A percentile compares a stretch with the other conserved stretches of the same genome.
Evolutionary conservation across 768 basidiomycete genomes (phyloP).

Genomic region (Tephrocybe rancida): DNA sequence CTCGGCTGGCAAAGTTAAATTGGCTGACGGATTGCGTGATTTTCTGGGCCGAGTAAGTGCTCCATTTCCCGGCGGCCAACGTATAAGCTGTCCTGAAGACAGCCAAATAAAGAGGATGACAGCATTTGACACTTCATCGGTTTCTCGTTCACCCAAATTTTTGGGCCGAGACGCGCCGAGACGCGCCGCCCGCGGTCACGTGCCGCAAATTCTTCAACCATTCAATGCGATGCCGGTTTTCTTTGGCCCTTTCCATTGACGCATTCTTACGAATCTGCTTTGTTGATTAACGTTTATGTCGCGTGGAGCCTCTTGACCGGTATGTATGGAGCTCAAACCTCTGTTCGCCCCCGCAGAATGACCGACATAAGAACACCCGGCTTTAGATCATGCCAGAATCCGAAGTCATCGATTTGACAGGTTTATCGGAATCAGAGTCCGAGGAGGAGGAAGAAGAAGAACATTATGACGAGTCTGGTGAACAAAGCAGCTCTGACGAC

Average conservation of each 20-base stretch:
- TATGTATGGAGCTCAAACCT: conserved; percentile 4
- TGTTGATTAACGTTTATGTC: conserved; percentile 4
- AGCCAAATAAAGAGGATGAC: no score
- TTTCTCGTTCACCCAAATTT: no score
- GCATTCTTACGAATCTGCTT: not conserved
- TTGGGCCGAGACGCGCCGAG: no score
- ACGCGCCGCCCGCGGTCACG: conserved; percentile 18
- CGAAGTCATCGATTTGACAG: conserved; percentile 49
- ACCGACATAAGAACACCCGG: conserved; percentile 11
- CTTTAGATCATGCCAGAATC: conserved; percentile 27
- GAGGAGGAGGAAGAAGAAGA: conserved; percentile 24
- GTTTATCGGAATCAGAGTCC: conserved; percentile 32
- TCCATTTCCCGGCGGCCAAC: not conserved
- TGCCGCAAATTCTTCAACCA: conserved; percentile 2
- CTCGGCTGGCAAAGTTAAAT: not conserved
- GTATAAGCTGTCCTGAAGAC: no score
- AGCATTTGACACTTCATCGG: no score
- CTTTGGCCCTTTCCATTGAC: not conserved
- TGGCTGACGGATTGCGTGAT: conserved; percentile 1
- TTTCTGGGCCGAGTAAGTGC: not conserved
- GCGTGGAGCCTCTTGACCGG: conserved; percentile 2
- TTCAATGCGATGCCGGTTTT: not conserved
- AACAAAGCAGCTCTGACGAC: conserved; percentile 32
- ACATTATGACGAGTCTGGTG: conserved; percentile 22
- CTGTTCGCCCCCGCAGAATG: not conserved